These are phyloP conservation scores for Fusarium pseudograminearum DNA, from an alignment of 2,329 filamentous ascomycete species.

Conservation along the genomic window DNA sequence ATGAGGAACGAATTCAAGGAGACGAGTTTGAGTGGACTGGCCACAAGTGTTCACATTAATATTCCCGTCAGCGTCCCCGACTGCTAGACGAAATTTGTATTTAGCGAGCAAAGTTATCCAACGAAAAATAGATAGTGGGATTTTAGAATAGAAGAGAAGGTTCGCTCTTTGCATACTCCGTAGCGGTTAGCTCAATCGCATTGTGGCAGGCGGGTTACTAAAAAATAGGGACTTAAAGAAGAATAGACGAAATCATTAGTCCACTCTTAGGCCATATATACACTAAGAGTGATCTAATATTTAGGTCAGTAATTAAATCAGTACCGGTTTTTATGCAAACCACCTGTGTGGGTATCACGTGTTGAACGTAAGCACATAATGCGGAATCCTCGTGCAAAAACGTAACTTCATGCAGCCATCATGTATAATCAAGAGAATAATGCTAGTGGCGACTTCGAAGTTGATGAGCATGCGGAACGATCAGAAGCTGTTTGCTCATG, in stretches of 20 bases:
- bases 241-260: too few species aligned
- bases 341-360: constrained; percentile 34
- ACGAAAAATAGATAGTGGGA: constrained; percentile 7
- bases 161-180: neutral
- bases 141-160: constrained; percentile 15
- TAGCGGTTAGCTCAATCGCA: neutral
- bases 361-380: neutral
- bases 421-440: neutral
- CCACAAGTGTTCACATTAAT: constrained; percentile 63
- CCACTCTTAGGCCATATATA: too few species aligned
- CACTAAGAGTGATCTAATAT: too few species aligned
- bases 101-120: constrained; percentile 12
- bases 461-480: too few species aligned
- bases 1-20: constrained; percentile 68
- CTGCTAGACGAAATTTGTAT: constrained; percentile 50
- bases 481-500: constrained; percentile 2
- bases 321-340: too few species aligned
- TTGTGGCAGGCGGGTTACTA: neutral
- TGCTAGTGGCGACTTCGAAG: too few species aligned
- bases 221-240: too few species aligned
- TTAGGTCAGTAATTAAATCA: too few species aligned
- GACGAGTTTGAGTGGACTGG: constrained; percentile 62
- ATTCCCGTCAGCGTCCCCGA: constrained; percentile 66
- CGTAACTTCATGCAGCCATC: neutral
- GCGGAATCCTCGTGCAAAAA: neutral